A percentile compares a stretch with the other conserved stretches of the same genome.
Conservation (phyloP, 345 rosid genomes). For the Turritis glabra region DNA sequence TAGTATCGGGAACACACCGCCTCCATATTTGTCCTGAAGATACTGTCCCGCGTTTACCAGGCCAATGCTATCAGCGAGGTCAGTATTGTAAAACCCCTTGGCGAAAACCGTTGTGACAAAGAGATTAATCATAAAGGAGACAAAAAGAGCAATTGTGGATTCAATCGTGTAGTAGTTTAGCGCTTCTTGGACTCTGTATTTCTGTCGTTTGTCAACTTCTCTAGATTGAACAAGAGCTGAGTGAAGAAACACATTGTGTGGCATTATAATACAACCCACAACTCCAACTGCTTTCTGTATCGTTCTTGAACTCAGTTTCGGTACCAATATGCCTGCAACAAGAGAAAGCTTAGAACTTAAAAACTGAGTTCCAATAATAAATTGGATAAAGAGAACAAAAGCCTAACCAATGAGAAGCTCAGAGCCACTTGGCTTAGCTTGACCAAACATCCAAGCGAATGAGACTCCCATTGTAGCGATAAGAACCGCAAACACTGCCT, state of each 20-base stretch:
- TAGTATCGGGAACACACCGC: constrained; percentile 82
- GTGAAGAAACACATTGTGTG: constrained; percentile 91
- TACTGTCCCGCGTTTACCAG: constrained; percentile 84
- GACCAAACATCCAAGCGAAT: constrained; percentile 97
- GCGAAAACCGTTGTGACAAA: constrained; percentile 93
- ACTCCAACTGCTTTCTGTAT: constrained; percentile 92
- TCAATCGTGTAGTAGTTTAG: constrained; percentile 84
- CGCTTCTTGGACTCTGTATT: constrained; percentile 78
- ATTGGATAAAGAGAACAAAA: not conserved
- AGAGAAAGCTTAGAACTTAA: not conserved
- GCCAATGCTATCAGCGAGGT: constrained; percentile 71
- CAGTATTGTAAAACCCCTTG: constrained; percentile 79
- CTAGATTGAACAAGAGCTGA: constrained; percentile 95
- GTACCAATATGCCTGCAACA: constrained; percentile 68
- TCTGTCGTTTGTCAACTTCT: constrained; percentile 65
- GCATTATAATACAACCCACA: constrained; percentile 95
- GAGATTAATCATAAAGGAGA: constrained; percentile 85
- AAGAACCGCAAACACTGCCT: constrained; percentile 80
- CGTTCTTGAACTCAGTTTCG: constrained; percentile 81
- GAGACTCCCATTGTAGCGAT: constrained; percentile 84
- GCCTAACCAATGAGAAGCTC: constrained; percentile 78
- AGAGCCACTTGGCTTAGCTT: constrained; percentile 74
- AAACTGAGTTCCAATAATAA: not conserved
- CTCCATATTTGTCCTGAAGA: constrained; percentile 86
- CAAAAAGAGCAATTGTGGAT: constrained; percentile 64